A percentile compares a stretch with the other conserved stretches of the same genome.
phyloP scores from a whole-genome alignment of 2,329 filamentous ascomycete species.

The Penicillium decumbens region DNA sequence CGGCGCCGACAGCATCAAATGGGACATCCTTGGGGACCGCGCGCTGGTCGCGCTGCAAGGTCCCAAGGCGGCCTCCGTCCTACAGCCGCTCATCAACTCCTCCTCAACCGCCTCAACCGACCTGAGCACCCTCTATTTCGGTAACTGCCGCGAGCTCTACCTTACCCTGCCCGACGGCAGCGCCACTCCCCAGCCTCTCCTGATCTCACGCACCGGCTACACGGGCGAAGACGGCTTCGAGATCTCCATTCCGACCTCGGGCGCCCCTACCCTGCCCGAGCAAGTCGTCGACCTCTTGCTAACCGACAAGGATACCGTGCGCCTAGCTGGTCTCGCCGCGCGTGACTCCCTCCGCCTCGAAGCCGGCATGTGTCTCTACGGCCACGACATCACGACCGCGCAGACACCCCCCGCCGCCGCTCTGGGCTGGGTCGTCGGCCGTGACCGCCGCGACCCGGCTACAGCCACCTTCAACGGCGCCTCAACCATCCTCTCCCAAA shows the following conservation, averaged over 20 bases:
- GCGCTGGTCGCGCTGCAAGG: slow-evolving; percentile 89
- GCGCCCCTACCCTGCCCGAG: slow-evolving; percentile 47
- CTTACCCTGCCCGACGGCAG: slow-evolving; percentile 57
- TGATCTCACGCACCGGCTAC: slow-evolving; percentile 87
- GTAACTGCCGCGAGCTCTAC: slow-evolving; percentile 63
- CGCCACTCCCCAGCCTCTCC: slow-evolving; percentile 50
- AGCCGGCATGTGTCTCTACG: slow-evolving; percentile 98
- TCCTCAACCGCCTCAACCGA: slow-evolving; percentile 44
- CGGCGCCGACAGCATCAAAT: slow-evolving; percentile 54
- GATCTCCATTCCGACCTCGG: slow-evolving; percentile 71
- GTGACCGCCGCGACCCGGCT: slow-evolving; percentile 59
- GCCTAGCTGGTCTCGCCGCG: slow-evolving; percentile 82
- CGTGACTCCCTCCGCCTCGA: slow-evolving; percentile 89
- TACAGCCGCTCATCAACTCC: slow-evolving; percentile 59
- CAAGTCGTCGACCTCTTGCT: slow-evolving; percentile 66
- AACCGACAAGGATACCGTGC: slow-evolving; percentile 59
- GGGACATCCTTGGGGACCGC: slow-evolving; percentile 66
- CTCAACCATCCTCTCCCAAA: slow-evolving; percentile 69
- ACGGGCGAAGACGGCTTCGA: slow-evolving; percentile 98
- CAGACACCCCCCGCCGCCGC: slow-evolving; percentile 65
- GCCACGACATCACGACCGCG: slow-evolving; percentile 85
- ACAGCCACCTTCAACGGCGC: slow-evolving; percentile 78
- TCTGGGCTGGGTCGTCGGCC: slow-evolving; percentile 77
- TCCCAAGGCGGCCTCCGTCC: slow-evolving; percentile 66
- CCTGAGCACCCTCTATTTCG: slow-evolving; percentile 73